Conservation (phyloP, 192 early-diverging fungal genomes). For the Coemansia asiatica region DNA sequence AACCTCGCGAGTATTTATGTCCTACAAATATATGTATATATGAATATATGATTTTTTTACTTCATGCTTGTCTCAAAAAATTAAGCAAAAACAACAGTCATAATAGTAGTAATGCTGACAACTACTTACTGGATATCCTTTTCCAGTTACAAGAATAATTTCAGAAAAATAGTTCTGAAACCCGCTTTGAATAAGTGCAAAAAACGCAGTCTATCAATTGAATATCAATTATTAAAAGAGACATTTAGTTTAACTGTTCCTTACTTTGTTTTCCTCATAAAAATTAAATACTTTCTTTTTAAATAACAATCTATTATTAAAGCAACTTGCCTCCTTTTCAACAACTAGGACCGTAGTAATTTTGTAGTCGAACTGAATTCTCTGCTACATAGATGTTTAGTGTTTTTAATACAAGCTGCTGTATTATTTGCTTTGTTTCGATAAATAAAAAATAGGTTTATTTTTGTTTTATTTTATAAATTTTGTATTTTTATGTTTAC, state of each 20-base stretch:
- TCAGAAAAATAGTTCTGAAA: slow-evolving; percentile 29
- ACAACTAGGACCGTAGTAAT: slow-evolving; percentile 22
- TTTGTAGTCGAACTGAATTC: background rate
- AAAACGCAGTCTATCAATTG: slow-evolving; percentile 30
- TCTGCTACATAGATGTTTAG: slow-evolving; percentile 10
- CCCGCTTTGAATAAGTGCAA: slow-evolving; percentile 39
- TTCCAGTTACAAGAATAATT: slow-evolving; percentile 32
- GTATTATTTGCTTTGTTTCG: background rate
- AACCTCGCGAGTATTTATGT: slow-evolving; percentile 43
- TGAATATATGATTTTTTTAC: background rate
- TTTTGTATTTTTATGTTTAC: background rate
- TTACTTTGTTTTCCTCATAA: too few species aligned
- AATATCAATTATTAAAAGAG: background rate
- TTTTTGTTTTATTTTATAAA: too few species aligned
- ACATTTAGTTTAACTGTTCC: background rate
- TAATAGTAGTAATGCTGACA: too few species aligned
- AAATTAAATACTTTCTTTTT: too few species aligned
- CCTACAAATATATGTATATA: slow-evolving; percentile 19
- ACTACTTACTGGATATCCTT: slow-evolving; percentile 47
- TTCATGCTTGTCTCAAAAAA: too few species aligned
- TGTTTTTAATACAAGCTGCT: background rate
- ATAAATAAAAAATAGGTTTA: too few species aligned
- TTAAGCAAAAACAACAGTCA: too few species aligned
- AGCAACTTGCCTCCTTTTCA: slow-evolving; percentile 40
- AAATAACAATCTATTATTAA: background rate